These are phyloP conservation scores for Tricholoma hemisulphureum DNA, from an alignment of 768 basidiomycete species.

Conservation along the genomic window DNA sequence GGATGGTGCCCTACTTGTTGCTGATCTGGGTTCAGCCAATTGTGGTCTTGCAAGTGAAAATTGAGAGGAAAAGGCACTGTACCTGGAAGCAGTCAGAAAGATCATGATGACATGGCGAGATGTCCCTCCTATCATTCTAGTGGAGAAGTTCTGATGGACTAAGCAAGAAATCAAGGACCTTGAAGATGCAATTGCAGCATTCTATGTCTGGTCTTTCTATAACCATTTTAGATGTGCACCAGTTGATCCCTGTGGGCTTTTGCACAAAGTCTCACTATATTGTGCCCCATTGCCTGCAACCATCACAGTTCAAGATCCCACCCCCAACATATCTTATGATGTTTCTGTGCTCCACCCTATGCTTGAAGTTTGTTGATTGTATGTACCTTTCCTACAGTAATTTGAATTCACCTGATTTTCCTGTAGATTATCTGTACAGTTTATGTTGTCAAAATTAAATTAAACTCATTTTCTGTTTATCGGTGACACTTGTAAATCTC, in stretches of 20 bases:
- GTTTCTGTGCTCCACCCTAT: too few species aligned
- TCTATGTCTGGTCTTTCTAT: slow-evolving; percentile 10
- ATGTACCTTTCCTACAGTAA: not conserved
- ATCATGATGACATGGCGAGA: slow-evolving; percentile 6
- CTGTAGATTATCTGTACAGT: too few species aligned
- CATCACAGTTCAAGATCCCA: too few species aligned
- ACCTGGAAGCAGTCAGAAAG: slow-evolving; percentile 1
- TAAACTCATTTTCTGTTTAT: too few species aligned
- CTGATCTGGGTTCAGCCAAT: slow-evolving; percentile 4
- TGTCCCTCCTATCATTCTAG: not conserved
- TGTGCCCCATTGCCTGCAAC: not conserved
- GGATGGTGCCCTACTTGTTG: slow-evolving; percentile 1
- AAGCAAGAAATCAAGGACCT: slow-evolving; percentile 1
- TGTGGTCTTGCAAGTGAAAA: slow-evolving; percentile 6
- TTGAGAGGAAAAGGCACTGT: not conserved
- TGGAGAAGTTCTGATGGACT: not conserved
- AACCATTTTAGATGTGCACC: slow-evolving; percentile 10
- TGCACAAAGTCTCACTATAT: not conserved
- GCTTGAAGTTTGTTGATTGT: too few species aligned
- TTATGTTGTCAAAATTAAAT: too few species aligned
- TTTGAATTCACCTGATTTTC: too few species aligned
- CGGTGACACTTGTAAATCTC: too few species aligned
- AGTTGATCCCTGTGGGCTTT: slow-evolving; percentile 7
- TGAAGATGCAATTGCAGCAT: not conserved
- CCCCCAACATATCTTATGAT: too few species aligned